Percentiles rank a stretch among this genome's conserved stretches.
These are phyloP conservation scores for Coffea eugenioides DNA, from an alignment of 257 asterid species.

Conservation along the genomic window DNA sequence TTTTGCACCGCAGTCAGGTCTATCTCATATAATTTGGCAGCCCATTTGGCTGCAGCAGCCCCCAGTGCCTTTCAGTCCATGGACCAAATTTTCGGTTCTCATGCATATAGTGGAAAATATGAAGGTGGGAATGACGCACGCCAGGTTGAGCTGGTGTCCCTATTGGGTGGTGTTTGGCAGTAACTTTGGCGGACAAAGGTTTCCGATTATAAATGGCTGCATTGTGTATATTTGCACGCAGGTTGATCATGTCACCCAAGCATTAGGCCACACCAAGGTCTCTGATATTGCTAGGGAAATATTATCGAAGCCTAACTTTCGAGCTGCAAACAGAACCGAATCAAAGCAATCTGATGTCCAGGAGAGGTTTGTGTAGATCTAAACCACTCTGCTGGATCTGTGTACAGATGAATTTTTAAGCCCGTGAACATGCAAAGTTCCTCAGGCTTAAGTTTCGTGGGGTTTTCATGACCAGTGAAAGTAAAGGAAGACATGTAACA, in stretches of 20 bases:
- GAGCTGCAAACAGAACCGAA: slow-evolving; percentile 53
- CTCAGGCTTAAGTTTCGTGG: slow-evolving; percentile 30
- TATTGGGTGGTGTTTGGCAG: slow-evolving; percentile 31
- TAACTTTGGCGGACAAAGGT: slow-evolving; percentile 40
- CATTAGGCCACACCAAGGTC: slow-evolving; percentile 89
- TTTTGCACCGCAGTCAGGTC: slow-evolving; percentile 48
- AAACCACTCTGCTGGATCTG: slow-evolving; percentile 52
- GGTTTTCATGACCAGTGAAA: slow-evolving; percentile 59
- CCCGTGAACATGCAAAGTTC: too few relatives aligned
- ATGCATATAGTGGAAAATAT: slow-evolving; percentile 58
- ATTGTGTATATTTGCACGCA: slow-evolving; percentile 59
- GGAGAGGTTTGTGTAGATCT: slow-evolving; percentile 54
- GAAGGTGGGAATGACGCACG: slow-evolving; percentile 47
- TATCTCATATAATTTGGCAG: slow-evolving; percentile 55
- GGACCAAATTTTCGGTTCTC: slow-evolving; percentile 61
- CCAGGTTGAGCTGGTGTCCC: slow-evolving; percentile 85
- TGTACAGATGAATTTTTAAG: slow-evolving; percentile 25
- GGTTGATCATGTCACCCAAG: slow-evolving; percentile 67
- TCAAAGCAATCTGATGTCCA: slow-evolving; percentile 82
- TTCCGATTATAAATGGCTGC: slow-evolving; percentile 65
- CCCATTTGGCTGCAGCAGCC: slow-evolving; percentile 44
- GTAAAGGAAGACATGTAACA: slow-evolving; percentile 59
- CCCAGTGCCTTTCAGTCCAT: slow-evolving; percentile 78
- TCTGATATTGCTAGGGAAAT: slow-evolving; percentile 50
- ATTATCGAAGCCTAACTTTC: slow-evolving; percentile 42